phyloP scores from a whole-genome alignment of 345 rosid species.

The Ceriops zippeliana region DNA sequence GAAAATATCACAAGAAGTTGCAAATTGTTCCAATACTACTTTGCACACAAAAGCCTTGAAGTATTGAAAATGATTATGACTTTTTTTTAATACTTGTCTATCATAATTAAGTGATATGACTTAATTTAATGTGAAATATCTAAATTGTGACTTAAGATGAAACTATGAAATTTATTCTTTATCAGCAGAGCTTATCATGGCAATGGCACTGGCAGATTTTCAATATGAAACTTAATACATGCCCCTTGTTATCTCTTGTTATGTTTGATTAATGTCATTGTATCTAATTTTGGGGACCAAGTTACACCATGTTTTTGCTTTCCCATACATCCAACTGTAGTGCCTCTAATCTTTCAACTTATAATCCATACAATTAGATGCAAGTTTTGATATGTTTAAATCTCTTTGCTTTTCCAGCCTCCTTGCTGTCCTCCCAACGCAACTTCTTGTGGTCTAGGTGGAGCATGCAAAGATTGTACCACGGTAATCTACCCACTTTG shows the following conservation, averaged over 20 bases:
- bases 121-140: not conserved
- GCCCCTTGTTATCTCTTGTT: not conserved
- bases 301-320: not conserved
- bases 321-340: constrained; percentile 5
- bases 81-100: too few species aligned
- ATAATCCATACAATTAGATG: too few species aligned
- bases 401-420: constrained; percentile 45
- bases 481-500: constrained; percentile 52
- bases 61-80: too few species aligned
- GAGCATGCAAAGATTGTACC: constrained; percentile 91
- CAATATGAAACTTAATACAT: not conserved
- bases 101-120: not conserved
- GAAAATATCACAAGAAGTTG: too few species aligned
- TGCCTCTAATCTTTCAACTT: too few species aligned
- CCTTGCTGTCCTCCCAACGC: constrained; percentile 75
- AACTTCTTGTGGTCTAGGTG: constrained; percentile 57
- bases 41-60: not conserved
- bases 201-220: not conserved
- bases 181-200: too few species aligned
- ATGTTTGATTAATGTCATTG: not conserved
- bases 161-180: too few species aligned
- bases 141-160: not conserved
- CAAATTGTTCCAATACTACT: not conserved
- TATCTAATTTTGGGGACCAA: not conserved
- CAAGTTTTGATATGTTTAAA: too few species aligned